These are phyloP conservation scores for Fallopia convolvulus DNA, from an alignment of 148 eudicot species.

Conservation along the genomic window DNA sequence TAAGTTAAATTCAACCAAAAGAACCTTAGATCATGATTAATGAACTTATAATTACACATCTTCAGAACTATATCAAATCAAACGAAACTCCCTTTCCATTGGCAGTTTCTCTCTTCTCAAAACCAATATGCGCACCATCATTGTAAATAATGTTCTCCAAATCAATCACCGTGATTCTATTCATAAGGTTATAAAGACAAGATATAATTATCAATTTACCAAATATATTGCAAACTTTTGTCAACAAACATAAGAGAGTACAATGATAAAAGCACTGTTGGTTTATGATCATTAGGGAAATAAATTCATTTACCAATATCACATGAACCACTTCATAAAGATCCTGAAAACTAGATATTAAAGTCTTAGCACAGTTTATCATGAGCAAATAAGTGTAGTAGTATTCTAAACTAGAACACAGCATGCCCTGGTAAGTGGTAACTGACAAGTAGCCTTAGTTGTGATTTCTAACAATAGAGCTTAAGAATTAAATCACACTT, in stretches of 20 bases:
- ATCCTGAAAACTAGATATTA: neutral
- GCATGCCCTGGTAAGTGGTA: no score
- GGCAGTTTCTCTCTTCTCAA: neutral
- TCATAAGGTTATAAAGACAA: neutral
- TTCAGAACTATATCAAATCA: no score
- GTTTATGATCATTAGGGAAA: neutral
- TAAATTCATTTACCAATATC: no score
- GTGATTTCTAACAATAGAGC: neutral
- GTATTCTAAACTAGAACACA: no score
- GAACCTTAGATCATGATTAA: no score
- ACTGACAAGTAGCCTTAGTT: no score
- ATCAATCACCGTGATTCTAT: neutral
- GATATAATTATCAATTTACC: neutral
- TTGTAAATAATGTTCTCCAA: neutral
- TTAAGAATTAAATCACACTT: neutral
- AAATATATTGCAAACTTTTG: neutral
- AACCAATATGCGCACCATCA: neutral
- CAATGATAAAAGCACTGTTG: neutral
- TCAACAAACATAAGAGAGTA: neutral
- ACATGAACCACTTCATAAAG: neutral
- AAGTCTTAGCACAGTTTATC: no score
- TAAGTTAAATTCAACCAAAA: no score
- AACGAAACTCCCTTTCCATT: no score
- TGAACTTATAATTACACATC: no score
- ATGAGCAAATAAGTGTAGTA: no score